Evolutionary conservation across 1,284 basidiomycete species (phyloP).

Genomic region (Schizophyllum commune): DNA sequence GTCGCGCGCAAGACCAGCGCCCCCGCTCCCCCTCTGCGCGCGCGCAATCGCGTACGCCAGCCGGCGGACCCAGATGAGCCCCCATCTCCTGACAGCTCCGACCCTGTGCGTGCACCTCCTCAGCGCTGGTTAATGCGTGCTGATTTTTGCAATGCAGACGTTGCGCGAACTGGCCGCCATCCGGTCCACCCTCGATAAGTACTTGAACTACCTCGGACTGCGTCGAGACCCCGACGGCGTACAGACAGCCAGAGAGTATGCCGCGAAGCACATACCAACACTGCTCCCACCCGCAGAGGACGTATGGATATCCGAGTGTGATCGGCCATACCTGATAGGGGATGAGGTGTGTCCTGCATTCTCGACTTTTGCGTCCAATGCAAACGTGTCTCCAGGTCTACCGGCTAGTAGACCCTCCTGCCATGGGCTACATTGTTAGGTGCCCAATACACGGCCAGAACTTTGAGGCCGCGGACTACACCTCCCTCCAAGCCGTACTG

Average conservation of each 20-base stretch:
- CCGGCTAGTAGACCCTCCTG: slow-evolving; percentile 59
- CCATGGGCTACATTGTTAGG: slow-evolving; percentile 59
- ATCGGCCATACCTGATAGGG: slow-evolving; percentile 52
- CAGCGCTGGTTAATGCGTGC: not conserved
- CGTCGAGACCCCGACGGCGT: slow-evolving; percentile 39
- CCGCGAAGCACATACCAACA: slow-evolving; percentile 71
- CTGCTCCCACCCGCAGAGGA: slow-evolving; percentile 79
- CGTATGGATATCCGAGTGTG: slow-evolving; percentile 63
- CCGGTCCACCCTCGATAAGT: not conserved
- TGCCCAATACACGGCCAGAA: slow-evolving; percentile 74
- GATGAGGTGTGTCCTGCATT: slow-evolving; percentile 45
- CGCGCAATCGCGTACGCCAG: slow-evolving; percentile 13
- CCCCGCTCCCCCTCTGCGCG: slow-evolving; percentile 29
- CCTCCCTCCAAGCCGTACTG: slow-evolving; percentile 59
- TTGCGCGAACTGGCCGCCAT: not conserved
- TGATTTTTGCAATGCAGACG: not conserved
- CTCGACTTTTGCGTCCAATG: slow-evolving; percentile 2
- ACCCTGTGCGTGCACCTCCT: not conserved
- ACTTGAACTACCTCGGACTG: not conserved
- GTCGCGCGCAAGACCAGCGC: slow-evolving; percentile 60
- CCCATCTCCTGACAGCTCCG: slow-evolving; percentile 5
- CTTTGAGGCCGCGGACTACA: slow-evolving; percentile 78
- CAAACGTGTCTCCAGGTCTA: slow-evolving; percentile 47
- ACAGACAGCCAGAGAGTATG: slow-evolving; percentile 64
- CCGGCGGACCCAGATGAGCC: not conserved